phyloP scores from a whole-genome alignment of 208 protist genomes.

The Strigomonas galati region DNA sequence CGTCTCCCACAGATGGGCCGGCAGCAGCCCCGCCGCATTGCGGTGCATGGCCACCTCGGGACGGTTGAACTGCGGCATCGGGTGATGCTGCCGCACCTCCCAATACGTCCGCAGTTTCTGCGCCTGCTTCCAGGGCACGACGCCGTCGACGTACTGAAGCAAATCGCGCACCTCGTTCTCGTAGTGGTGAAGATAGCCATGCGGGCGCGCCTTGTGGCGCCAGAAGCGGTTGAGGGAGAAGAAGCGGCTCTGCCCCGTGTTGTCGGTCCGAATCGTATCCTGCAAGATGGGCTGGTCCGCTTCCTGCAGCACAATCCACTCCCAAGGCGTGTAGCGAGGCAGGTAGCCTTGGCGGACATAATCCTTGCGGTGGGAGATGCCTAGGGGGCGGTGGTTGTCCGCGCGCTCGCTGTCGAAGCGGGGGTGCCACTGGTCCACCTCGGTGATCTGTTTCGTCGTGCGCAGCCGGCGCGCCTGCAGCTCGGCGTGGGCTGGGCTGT shows the following conservation, averaged over 20 bases:
- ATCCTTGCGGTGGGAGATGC: conserved; percentile 80
- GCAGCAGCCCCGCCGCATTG: conserved; percentile 77
- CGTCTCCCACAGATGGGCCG: conserved; percentile 82
- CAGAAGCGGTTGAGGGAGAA: conserved; percentile 84
- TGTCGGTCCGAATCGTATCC: conserved; percentile 76
- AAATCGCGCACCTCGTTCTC: conserved; percentile 88
- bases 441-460: conserved; percentile 82
- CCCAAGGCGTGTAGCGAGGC: conserved; percentile 87
- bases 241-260: conserved; percentile 76
- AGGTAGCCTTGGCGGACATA: conserved; percentile 87
- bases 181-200: conserved; percentile 88
- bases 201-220: conserved; percentile 85
- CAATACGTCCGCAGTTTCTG: conserved; percentile 90
- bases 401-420: conserved; percentile 55
- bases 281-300: conserved; percentile 84
- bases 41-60: conserved; percentile 89
- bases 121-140: conserved; percentile 87
- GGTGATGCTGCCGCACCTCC: conserved; percentile 87
- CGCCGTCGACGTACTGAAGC: conserved; percentile 84
- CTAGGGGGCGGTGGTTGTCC: conserved; percentile 87
- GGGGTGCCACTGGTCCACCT: conserved; percentile 77
- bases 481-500: conserved; percentile 22
- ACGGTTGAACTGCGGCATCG: conserved; percentile 88
- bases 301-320: conserved; percentile 89
- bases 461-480: conserved; percentile 32